Conservation (phyloP, 2,329 filamentous ascomycete genomes). For the Penicillium sp. region DNA sequence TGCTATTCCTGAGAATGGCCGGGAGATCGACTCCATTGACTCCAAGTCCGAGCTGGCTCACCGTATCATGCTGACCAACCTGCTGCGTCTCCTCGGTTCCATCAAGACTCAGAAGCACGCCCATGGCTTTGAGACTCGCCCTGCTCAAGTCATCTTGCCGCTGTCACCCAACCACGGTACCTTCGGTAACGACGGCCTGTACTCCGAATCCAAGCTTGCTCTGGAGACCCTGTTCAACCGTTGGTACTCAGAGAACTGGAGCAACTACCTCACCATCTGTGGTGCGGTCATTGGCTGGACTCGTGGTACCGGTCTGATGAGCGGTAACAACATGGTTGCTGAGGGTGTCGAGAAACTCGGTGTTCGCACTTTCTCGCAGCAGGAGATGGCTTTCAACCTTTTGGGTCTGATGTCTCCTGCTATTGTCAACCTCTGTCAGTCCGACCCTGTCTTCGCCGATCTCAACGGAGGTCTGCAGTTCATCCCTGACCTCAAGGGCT, state of each 20-base stretch:
- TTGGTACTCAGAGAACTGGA: conserved; percentile 98
- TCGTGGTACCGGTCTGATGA: conserved; percentile 96
- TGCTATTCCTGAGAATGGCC: conserved; percentile 95
- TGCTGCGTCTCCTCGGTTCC: conserved; percentile 82
- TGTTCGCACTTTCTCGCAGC: conserved; percentile 96
- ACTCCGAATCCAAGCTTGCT: conserved; percentile 96
- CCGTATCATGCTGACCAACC: conserved; percentile 97
- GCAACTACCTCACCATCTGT: conserved; percentile 95
- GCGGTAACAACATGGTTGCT: conserved; percentile 94
- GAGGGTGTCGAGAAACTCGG: conserved; percentile 96
- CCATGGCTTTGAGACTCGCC: conserved; percentile 88
- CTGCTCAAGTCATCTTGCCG: conserved; percentile 92
- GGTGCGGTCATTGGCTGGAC: conserved; percentile 99
- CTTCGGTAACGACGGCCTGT: conserved; percentile 95
- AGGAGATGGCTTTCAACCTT: conserved; percentile 99
- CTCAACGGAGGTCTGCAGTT: conserved; percentile 97
- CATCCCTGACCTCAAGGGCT: conserved; percentile 89
- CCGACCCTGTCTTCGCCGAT: conserved; percentile 93
- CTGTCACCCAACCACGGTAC: conserved; percentile 98
- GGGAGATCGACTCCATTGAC: conserved; percentile 94
- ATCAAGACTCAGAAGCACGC: conserved; percentile 89
- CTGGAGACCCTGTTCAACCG: conserved; percentile 97
- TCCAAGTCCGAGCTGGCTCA: conserved; percentile 97
- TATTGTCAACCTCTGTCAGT: conserved; percentile 93
- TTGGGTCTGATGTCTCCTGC: conserved; percentile 92